Conservation (phyloP, 139 green algal species). For the Chlorella ohadii region DNA sequence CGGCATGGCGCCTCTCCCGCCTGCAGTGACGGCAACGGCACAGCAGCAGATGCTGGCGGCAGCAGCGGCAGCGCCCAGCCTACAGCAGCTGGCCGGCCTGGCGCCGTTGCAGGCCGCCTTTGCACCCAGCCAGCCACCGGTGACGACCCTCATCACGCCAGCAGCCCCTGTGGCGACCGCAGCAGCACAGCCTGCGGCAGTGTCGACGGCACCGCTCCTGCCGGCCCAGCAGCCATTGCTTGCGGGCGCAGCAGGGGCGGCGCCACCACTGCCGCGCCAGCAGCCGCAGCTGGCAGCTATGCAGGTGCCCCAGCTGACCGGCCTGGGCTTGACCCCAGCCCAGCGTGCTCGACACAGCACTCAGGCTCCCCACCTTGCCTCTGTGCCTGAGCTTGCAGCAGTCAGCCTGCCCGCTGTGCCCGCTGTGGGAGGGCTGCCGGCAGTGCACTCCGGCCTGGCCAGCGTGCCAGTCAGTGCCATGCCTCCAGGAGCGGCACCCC, state of each 20-base stretch:
- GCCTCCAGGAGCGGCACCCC: not conserved
- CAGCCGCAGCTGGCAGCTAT: not conserved
- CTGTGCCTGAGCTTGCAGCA: not conserved
- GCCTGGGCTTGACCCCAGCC: too few relatives aligned
- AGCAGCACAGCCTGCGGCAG: not conserved
- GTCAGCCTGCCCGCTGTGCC: not conserved
- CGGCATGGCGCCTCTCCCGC: too few relatives aligned
- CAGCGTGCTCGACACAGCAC: too few relatives aligned
- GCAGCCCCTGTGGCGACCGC: not conserved
- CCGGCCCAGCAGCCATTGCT: not conserved
- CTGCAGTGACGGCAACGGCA: too few relatives aligned
- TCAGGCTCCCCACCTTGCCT: not conserved
- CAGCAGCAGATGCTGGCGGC: too few relatives aligned
- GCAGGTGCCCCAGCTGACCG: not conserved
- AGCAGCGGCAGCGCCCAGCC: too few relatives aligned
- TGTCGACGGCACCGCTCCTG: not conserved
- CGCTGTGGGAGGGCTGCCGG: not conserved
- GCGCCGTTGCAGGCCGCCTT: not conserved
- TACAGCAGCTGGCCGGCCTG: too few relatives aligned
- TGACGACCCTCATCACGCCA: not conserved
- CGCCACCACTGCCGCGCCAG: not conserved
- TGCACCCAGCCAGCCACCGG: not conserved
- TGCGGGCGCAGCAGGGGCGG: not conserved
- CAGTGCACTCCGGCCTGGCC: not conserved
- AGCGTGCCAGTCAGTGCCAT: not conserved